Evolutionary conservation across 2,329 filamentous ascomycete genomes (phyloP), one percentile per base, ranked within the genome.

Genomic region (Orbilia javanica): DNA sequence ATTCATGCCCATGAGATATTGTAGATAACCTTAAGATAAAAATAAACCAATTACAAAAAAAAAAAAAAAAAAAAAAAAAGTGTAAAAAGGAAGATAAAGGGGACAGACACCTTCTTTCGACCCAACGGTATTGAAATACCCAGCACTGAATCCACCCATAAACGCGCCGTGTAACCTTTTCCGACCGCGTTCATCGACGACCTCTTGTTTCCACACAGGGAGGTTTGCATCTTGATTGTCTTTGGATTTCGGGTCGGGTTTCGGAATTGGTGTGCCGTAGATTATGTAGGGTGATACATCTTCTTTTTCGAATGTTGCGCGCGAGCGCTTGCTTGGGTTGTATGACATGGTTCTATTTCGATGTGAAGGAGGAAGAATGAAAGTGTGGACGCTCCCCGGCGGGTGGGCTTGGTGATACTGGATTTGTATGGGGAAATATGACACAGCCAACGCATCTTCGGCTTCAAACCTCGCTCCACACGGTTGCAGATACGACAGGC

Each of bases 91-190:
- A 11, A 34, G 46, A 25, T 22, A 53, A 27, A 63, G 74, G 69
- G 68, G 74, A 73, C 79, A 66, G 66, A 72, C 78, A 82, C 81
- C 96, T 87, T 99, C 95, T 84, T 98, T 98, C 71, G 95, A 97
- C 66, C 96, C 96, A 81, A 98, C 96, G 4, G 94, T 97, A 84
- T 99, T 99, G 86, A 96, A 98, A 85, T 98, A 97, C 91, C 96
- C 96, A 86, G 96, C 96, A 86, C 94, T 97, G 86, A 92, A 99
- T 31, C 96, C 96, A 81, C 96, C 96, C 0, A 94, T 97, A 83
- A 99, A 99, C 79, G 96, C 96, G 80, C 96, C 96, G 84, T 99
- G 96, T 2, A 99, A 87, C 67, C 96, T 90, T 85, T 96, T 95
- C 81, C 94, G 88, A 15, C 96, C 96, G 80, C 90, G 90, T 83